Percentiles rank a stretch among this genome's conserved stretches.
These are phyloP conservation scores for Pontederia paniculata DNA, from an alignment of 176 grass and related monocot species.

Conservation along the genomic window DNA sequence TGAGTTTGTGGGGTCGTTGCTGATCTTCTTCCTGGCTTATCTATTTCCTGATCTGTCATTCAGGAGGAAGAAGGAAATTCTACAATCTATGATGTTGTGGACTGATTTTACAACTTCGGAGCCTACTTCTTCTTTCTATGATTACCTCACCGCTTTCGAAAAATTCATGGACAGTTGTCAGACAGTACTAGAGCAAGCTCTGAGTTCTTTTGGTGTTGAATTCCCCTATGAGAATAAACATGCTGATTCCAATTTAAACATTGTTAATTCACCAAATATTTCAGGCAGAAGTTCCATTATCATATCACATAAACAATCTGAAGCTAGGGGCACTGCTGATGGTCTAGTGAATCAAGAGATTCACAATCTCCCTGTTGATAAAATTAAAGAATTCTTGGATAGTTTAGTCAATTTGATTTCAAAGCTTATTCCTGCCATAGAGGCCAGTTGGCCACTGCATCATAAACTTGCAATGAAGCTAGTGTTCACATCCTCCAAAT, in stretches of 20 bases:
- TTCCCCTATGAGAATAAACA: constrained; percentile 24
- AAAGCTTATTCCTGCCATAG: constrained; percentile 35
- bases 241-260: constrained; percentile 13
- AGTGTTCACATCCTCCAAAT: constrained; percentile 32
- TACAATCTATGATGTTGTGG: constrained; percentile 42
- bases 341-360: constrained; percentile 9
- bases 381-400: constrained; percentile 38
- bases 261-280: constrained; percentile 18
- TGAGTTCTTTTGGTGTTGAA: constrained; percentile 38
- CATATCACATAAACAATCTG: constrained; percentile 9
- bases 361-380: constrained; percentile 19
- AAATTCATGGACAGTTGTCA: constrained; percentile 48
- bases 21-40: constrained; percentile 68
- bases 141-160: constrained; percentile 48
- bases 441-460: constrained; percentile 51
- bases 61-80: constrained; percentile 61
- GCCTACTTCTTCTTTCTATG: constrained; percentile 43
- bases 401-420: constrained; percentile 42
- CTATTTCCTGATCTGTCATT: constrained; percentile 82
- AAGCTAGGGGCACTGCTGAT: constrained; percentile 5
- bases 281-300: constrained; percentile 12
- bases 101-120: constrained; percentile 47
- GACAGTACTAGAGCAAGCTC: constrained; percentile 36
- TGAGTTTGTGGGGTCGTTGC: constrained; percentile 44
- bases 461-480: constrained; percentile 37